Base-by-base conservation (phyloP, 495 filamentous ascomycete species). In the Tuber umbilicatum region DNA sequence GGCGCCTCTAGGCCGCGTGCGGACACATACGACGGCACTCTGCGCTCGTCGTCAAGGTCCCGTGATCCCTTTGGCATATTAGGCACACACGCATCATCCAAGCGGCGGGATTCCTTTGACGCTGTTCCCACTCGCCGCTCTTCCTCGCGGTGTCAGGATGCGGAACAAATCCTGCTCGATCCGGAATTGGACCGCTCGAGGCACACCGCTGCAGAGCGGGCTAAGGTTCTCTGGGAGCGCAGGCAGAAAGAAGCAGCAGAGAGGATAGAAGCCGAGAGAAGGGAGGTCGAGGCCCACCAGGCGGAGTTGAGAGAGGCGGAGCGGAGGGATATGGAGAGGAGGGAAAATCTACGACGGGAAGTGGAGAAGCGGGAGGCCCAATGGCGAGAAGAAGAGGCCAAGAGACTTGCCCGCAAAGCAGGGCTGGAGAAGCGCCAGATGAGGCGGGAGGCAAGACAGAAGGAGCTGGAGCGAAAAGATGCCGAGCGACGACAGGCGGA, bases 221-320 rank as follows among this genome's bases (percentile, higher is more conserved):
- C 60, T 40, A 55, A 23, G 17, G 45, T 16, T 2, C 37, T 14
- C n/a, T 55, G n/a, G 12, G 71, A 72, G 27, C 42, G 60, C 19
- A 31, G 35, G 19, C 47, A 50, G 27, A 72, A 72, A 27, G 71
- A 72, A 17, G 45, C 27, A 5, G 42, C 42, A 14, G 71, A 72
- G 27, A 72, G 16, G 42, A 38, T 16, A 0, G 40, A 39, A 2
- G 71, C 71, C 27, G 71, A 72, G 37, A 72, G 43, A 39, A 55
- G 60, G 31, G 35, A 64, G 31, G 45, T 27, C 9, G 43, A 50
- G 60, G 60, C 2, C 10, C 17, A 21, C 17, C 42, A 55, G 70
- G 42, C 39, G 19, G 43, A 72, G 41, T 21, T 38, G 60, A 35
- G 71, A 72, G 71, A 67, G 43, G 42, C 41, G 42, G 70, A 72